These are phyloP conservation scores for Phaeotremella skinneri DNA, from an alignment of 768 basidiomycete genomes.

Conservation along the genomic window DNA sequence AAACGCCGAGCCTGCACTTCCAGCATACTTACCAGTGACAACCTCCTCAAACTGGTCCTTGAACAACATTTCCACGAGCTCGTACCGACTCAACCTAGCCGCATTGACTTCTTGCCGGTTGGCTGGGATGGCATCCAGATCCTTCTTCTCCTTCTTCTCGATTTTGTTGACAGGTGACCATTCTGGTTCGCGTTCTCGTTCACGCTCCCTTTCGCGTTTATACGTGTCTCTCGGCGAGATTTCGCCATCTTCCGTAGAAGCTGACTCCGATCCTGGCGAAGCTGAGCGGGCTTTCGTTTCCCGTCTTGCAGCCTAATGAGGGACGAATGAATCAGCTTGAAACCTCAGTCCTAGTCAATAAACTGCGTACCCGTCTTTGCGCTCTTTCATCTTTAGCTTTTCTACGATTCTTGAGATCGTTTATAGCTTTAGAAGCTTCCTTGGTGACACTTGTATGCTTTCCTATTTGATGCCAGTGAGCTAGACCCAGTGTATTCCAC, in stretches of 20 bases:
- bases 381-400: conserved; percentile 84
- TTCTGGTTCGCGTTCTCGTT: conserved; percentile 10
- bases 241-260: conserved; percentile 66
- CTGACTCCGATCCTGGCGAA: conserved; percentile 76
- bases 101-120: conserved; percentile 62
- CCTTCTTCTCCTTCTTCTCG: conserved; percentile 54
- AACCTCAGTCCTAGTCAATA: background rate
- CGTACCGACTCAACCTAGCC: conserved; percentile 66
- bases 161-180: conserved; percentile 12
- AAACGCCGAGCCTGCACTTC: background rate
- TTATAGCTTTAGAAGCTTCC: conserved; percentile 44
- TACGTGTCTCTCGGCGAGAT: conserved; percentile 27
- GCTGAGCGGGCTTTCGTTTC: conserved; percentile 59
- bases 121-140: conserved; percentile 56
- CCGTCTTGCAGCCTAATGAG: conserved; percentile 60
- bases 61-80: conserved; percentile 67
- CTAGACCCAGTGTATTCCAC: background rate
- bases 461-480: conserved; percentile 54
- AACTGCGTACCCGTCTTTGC: conserved; percentile 60
- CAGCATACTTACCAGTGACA: conserved; percentile 61
- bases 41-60: conserved; percentile 84
- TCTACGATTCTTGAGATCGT: conserved; percentile 77
- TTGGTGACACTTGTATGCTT: conserved; percentile 61
- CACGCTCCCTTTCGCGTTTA: conserved; percentile 10
- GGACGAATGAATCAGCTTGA: conserved; percentile 52